Percentiles rank a stretch among this genome's conserved stretches.
These are phyloP conservation scores for Hordeum marinum DNA, from an alignment of 176 grass and related monocot genomes.

Conservation along the genomic window DNA sequence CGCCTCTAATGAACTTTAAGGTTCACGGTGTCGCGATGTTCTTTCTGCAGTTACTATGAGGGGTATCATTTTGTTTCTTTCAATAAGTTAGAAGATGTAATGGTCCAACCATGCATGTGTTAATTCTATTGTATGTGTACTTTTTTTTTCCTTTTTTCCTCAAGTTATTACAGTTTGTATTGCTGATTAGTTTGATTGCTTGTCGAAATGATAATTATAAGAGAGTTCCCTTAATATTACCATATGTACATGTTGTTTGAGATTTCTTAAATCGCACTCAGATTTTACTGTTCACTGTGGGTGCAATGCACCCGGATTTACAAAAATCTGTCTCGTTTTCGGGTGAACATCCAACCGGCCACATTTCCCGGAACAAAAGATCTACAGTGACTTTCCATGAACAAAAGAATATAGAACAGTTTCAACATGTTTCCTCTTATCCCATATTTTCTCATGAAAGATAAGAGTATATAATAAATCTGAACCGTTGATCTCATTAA, in stretches of 20 bases:
- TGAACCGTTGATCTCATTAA: too few relatives aligned
- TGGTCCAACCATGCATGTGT: background rate
- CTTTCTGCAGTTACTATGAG: background rate
- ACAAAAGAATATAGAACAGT: background rate
- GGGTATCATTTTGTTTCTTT: background rate
- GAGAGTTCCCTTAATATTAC: background rate
- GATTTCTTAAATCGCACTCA: background rate
- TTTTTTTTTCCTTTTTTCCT: background rate
- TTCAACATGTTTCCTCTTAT: too few relatives aligned
- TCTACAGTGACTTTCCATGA: background rate
- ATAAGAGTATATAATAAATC: too few relatives aligned
- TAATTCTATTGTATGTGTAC: background rate
- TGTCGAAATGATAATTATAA: background rate
- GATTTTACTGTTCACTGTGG: background rate
- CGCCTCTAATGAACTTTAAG: background rate
- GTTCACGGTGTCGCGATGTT: background rate
- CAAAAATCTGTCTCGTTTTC: too few relatives aligned
- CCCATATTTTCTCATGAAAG: too few relatives aligned
- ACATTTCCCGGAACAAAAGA: background rate
- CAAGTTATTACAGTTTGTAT: background rate
- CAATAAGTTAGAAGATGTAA: background rate
- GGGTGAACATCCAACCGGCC: too few relatives aligned
- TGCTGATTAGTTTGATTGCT: background rate
- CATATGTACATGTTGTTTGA: background rate
- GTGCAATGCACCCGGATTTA: too few relatives aligned